These are phyloP conservation scores for Avena insularis DNA, from an alignment of 176 grass and related monocot genomes.

Conservation along the genomic window DNA sequence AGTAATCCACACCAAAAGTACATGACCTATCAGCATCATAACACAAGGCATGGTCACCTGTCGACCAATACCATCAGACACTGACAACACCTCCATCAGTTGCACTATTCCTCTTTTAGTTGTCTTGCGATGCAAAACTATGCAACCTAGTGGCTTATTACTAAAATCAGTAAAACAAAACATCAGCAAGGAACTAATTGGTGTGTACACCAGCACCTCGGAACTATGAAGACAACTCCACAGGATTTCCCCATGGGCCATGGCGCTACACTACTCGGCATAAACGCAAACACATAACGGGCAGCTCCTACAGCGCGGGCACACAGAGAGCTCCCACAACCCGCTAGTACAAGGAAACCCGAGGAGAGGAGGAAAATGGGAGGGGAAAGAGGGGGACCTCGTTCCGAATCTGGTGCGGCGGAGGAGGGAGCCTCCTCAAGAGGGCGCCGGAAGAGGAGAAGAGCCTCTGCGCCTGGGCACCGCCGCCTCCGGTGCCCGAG, in stretches of 20 bases:
- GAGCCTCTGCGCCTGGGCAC: conserved; percentile 36
- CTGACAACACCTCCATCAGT: not conserved
- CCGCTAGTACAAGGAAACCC: not conserved
- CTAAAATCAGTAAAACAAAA: not conserved
- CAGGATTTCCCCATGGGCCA: not conserved
- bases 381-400: conserved; percentile 38
- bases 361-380: not conserved
- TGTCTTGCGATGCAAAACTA: too few species aligned
- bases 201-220: not conserved
- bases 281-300: conserved; percentile 32
- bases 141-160: not conserved
- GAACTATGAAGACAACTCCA: not conserved
- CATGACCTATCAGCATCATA: conserved; percentile 36
- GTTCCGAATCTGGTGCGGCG: conserved; percentile 44
- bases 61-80: not conserved
- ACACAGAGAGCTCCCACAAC: not conserved
- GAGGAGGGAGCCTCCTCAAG: conserved; percentile 2
- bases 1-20: conserved; percentile 69
- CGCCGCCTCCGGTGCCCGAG: not conserved
- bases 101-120: not conserved
- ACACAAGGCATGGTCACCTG: not conserved
- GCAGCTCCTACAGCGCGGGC: not conserved
- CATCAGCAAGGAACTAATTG: not conserved
- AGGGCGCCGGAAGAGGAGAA: conserved; percentile 30
- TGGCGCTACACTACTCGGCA: not conserved